Base-by-base conservation (phyloP, 305 asterid species). In the Fraxinus paxiana region DNA sequence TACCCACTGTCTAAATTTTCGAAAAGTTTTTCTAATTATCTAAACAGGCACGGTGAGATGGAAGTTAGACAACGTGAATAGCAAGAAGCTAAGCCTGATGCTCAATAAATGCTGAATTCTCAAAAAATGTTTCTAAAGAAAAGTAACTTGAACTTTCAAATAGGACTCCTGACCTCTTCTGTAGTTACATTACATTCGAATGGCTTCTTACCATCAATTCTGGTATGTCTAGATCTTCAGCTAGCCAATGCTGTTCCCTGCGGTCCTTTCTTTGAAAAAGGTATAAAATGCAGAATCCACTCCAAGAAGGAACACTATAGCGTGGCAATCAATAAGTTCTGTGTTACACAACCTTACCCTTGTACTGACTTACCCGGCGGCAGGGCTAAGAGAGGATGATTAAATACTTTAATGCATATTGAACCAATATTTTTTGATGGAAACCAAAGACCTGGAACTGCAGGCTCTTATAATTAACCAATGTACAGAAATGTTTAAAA, bases 171-270 rank as follows among this genome's bases (percentile, higher is more conserved):
- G 74, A 30, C 3, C 22, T 69, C 74, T 69, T 69, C 74, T 30
- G 22, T 15, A 28, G 18, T 13, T 69, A 31, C 6, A 69, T 69
- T 30, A 6, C 34, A 13, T 69, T 30, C 41, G 3, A 28, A 30
- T 30, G 74, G 17, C 28, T 69, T 69, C 41, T 69, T 30, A 69
- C 41, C 41, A 30, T 28, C 35, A 26, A 65, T 65, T 65, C 65
- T 26, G 69, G 73, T 35, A 56, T 41, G 51, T 34, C 65, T 46
- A 41, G 18, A 46, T 17, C 28, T 69, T 33, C 75, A 59, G 75
- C 59, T 74, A 80, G 46, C 74, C 48, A 63, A 13, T 61, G 80
- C 69, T 75, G 80, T 81, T 30, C 71, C 38, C 37, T n/a, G 43
- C 38, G 22, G 43, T 38, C 54, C 56, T 56, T 12, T 65, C 2